These are phyloP conservation scores for Pseudonectria buxi DNA, from an alignment of 2,329 filamentous ascomycete species.

Conservation along the genomic window DNA sequence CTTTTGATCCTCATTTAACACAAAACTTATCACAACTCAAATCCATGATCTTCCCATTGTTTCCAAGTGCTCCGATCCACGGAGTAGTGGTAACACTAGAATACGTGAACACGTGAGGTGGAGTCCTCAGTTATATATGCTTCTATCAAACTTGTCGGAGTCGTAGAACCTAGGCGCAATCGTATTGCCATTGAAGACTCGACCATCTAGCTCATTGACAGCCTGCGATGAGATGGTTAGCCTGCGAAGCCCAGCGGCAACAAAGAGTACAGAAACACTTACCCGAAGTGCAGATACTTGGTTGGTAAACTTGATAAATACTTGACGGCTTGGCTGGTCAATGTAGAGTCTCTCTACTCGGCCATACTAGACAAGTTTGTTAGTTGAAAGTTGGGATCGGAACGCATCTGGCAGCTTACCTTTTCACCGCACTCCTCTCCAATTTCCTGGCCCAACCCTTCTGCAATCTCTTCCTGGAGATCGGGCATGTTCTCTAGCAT, in stretches of 20 bases:
- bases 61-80: too few relatives aligned
- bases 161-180: conserved; percentile 82
- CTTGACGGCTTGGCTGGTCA: conserved; percentile 55
- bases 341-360: conserved; percentile 75
- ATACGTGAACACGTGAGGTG: too few relatives aligned
- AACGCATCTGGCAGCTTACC: conserved; percentile 30
- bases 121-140: conserved; percentile 35
- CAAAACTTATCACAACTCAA: too few relatives aligned
- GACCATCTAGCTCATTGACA: conserved; percentile 81
- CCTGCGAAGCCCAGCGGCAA: background rate
- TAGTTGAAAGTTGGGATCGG: conserved; percentile 2
- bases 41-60: too few relatives aligned
- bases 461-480: conserved; percentile 68
- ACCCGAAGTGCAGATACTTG: conserved; percentile 77
- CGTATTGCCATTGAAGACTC: conserved; percentile 79
- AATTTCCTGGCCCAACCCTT: conserved; percentile 81
- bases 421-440: conserved; percentile 87
- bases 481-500: conserved; percentile 82
- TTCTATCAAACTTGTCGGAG: conserved; percentile 71
- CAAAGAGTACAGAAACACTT: conserved; percentile 30
- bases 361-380: conserved; percentile 55
- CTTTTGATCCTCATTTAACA: too few relatives aligned
- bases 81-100: too few relatives aligned
- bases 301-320: conserved; percentile 92
- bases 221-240: conserved; percentile 46